These are phyloP conservation scores for Neurospora sp. DNA, from an alignment of 495 filamentous ascomycete species.

Conservation along the genomic window DNA sequence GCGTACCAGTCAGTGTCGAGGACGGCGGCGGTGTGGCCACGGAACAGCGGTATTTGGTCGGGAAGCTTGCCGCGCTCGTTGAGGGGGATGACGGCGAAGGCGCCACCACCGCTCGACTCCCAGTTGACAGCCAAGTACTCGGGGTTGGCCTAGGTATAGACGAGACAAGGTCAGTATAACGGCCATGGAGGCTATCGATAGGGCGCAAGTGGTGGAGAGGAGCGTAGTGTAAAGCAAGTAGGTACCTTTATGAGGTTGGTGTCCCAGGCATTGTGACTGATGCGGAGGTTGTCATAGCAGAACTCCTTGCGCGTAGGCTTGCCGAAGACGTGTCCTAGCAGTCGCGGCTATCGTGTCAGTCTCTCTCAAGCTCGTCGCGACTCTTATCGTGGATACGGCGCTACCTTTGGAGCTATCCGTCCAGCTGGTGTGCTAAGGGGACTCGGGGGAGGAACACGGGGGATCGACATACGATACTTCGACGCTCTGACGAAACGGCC, in stretches of 20 bases:
- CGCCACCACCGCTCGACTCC: constrained; percentile 93
- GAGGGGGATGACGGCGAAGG: constrained; percentile 91
- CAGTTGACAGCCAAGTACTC: constrained; percentile 95
- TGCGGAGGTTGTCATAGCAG: constrained; percentile 90
- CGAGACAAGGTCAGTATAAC: constrained; percentile 15
- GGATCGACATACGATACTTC: constrained; percentile 75
- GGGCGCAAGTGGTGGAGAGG: neutral
- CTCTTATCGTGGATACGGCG: constrained; percentile 7
- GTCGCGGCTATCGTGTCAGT: constrained; percentile 17
- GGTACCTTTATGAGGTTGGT: constrained; percentile 89
- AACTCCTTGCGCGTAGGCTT: constrained; percentile 82
- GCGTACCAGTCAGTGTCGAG: constrained; percentile 91
- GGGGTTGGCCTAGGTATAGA: constrained; percentile 65
- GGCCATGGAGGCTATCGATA: neutral
- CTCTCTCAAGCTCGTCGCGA: constrained; percentile 11
- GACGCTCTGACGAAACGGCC: constrained; percentile 96
- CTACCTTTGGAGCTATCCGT: constrained; percentile 2
- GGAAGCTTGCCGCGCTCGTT: constrained; percentile 80
- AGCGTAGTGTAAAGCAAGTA: neutral
- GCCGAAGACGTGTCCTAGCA: constrained; percentile 90
- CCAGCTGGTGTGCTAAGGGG: constrained; percentile 12
- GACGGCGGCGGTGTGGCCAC: constrained; percentile 89
- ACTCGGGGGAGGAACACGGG: constrained; percentile 8
- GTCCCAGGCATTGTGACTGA: constrained; percentile 98
- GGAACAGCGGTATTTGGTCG: constrained; percentile 87